A percentile compares a stretch with the other conserved stretches of the same genome.
Evolutionary conservation across 441 rosid genomes (phyloP).

Genomic region (Biscutella laevigata): DNA sequence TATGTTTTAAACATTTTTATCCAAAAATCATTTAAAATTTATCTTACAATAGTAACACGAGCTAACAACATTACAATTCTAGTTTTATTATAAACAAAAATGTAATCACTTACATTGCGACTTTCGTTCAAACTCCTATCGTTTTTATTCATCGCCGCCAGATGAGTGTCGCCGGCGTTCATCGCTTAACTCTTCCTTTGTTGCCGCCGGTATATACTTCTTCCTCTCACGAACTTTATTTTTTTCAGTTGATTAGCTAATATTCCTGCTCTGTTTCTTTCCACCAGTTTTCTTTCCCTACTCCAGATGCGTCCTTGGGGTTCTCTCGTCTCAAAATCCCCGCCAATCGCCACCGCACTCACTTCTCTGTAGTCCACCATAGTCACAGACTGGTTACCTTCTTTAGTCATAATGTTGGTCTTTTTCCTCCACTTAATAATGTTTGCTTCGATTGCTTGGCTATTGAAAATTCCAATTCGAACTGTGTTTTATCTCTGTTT

Average conservation of each 20-base stretch:
- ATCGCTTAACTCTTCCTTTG: constrained; percentile 4
- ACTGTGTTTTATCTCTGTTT: not conserved
- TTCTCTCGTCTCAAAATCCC: not conserved
- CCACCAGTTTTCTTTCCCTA: not conserved
- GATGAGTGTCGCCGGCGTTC: constrained; percentile 21
- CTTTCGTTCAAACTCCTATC: too few relatives aligned
- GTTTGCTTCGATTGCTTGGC: too few relatives aligned
- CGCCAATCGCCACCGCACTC: not conserved
- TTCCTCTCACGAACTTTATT: not conserved
- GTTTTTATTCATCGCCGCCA: too few relatives aligned
- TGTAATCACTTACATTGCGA: too few relatives aligned
- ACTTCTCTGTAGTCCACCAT: not conserved
- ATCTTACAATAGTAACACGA: too few relatives aligned
- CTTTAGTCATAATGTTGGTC: constrained; percentile 12
- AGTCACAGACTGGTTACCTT: not conserved
- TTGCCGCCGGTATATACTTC: constrained; percentile 10
- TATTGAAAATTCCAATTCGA: not conserved
- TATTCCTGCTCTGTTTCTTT: not conserved
- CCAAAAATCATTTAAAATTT: too few relatives aligned
- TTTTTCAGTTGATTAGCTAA: not conserved
- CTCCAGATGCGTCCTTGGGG: too few relatives aligned
- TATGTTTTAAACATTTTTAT: too few relatives aligned
- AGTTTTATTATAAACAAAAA: too few relatives aligned
- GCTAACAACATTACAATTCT: too few relatives aligned
- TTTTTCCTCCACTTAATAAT: not conserved